Evolutionary conservation across 2,329 filamentous ascomycete species (phyloP), one percentile per base, ranked within the genome.

Genomic region (Aspergillus tubingensis): DNA sequence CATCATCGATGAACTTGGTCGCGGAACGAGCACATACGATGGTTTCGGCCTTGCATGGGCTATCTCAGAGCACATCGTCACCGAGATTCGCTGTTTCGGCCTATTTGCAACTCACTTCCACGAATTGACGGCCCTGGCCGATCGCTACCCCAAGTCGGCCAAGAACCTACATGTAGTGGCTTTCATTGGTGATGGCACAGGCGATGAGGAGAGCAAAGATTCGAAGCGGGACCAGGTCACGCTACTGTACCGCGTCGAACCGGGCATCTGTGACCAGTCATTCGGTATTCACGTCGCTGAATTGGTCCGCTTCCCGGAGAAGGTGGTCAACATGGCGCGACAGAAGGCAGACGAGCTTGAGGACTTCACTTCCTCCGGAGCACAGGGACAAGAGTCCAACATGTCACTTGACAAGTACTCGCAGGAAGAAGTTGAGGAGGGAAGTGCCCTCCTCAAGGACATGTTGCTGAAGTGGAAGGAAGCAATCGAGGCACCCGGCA

Each of bases 21-120:
- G 95, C 62, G 95, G 95, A 59, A 99, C 95, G 0, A 97, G 92
- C 63, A 99, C 96, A 0, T 99, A 99, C 75, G 96, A 99, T 74
- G 95, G 95, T 8, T 99, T 99, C 70, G 95, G 96, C 39, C 86
- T 99, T n/a, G 95, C 96, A 0, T 99, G 95, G 95, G 95, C 95
- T 54, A 99, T 99, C 63, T 96, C 92, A 0, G 95, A 99, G 78
- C 92, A 99, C 77, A 98, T 99, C 65, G 85, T 99, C 72, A 92
- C 90, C 61, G 92, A 98, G 73, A 98, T 99, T 62, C 90, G 92
- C 57, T 96, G 93, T 68, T 97, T 92, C 71, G 91, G 92, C 59
- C 88, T 97, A 77, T 99, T 99, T 73, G 95, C 96, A 5, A 99
- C 95, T 1, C 95, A 99, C 75, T 99, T 99, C 81, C 96, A 99